These are phyloP conservation scores for Fusarium verticillioides DNA, from an alignment of 2,329 filamentous ascomycete species.

Conservation along the genomic window DNA sequence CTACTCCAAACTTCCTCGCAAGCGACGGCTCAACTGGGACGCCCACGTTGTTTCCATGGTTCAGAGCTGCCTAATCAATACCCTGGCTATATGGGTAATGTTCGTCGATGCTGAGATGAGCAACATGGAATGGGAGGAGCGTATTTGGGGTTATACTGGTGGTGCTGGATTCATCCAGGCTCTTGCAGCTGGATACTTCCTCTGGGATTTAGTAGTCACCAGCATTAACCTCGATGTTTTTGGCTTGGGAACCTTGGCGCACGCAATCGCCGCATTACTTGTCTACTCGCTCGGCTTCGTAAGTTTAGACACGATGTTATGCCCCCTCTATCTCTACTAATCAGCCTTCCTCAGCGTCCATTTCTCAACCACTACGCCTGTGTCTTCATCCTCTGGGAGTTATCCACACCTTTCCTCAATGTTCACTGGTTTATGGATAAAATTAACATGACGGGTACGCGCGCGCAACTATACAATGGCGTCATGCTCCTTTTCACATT, in stretches of 20 bases:
- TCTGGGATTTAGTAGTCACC: constrained; percentile 83
- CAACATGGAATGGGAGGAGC: constrained; percentile 73
- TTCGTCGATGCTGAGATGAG: constrained; percentile 73
- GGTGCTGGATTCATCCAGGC: constrained; percentile 78
- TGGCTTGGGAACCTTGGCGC: constrained; percentile 79
- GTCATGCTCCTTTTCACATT: constrained; percentile 77
- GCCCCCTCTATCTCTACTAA: not conserved
- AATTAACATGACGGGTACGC: constrained; percentile 79
- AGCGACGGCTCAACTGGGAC: constrained; percentile 80
- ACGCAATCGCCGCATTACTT: constrained; percentile 77
- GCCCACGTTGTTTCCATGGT: constrained; percentile 86
- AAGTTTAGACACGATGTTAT: constrained; percentile 54
- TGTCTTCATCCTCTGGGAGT: constrained; percentile 87
- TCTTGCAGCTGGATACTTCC: constrained; percentile 82
- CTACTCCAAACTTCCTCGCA: constrained; percentile 73
- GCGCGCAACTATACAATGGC: constrained; percentile 81
- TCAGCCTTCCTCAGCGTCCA: constrained; percentile 67
- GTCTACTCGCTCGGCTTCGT: constrained; percentile 86
- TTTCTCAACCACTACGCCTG: constrained; percentile 86
- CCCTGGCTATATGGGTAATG: constrained; percentile 79
- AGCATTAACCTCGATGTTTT: constrained; percentile 76
- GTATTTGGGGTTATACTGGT: constrained; percentile 83
- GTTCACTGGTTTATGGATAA: constrained; percentile 95
- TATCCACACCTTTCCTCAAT: constrained; percentile 86
- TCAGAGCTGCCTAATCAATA: constrained; percentile 78